A percentile compares a stretch with the other conserved stretches of the same genome.
phyloP scores from a whole-genome alignment of 345 rosid genomes.

The Lepidium africanum region DNA sequence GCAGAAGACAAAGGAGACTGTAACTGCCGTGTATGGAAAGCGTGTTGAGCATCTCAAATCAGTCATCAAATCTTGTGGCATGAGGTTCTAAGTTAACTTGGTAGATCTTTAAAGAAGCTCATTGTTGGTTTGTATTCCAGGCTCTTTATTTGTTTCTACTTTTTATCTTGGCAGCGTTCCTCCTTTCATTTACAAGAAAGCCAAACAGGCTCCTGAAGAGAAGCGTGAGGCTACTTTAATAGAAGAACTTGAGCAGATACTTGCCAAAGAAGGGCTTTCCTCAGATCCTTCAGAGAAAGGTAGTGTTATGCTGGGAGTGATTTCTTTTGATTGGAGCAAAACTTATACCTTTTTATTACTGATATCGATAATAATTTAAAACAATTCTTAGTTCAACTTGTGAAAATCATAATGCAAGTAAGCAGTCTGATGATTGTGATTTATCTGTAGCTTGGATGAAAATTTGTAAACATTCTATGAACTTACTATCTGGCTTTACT shows the following conservation, averaged over 20 bases:
- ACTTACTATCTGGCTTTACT: slow-evolving; percentile 1
- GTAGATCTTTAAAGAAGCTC: background rate
- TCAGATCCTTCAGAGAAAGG: slow-evolving; percentile 82
- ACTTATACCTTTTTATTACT: background rate
- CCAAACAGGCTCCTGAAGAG: slow-evolving; percentile 73
- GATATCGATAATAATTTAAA: background rate
- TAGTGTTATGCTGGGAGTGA: slow-evolving; percentile 3
- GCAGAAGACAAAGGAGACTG: slow-evolving; percentile 62
- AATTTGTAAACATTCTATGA: background rate
- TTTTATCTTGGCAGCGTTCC: slow-evolving; percentile 47
- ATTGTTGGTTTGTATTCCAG: background rate
- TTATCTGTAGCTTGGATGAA: background rate
- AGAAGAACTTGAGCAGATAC: slow-evolving; percentile 77
- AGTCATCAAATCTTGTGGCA: slow-evolving; percentile 75
- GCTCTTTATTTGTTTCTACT: background rate
- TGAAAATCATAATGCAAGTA: background rate
- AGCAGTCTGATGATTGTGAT: background rate
- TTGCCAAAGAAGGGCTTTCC: slow-evolving; percentile 83
- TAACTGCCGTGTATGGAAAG: slow-evolving; percentile 62
- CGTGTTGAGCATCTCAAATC: slow-evolving; percentile 77
- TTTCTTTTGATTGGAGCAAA: background rate
- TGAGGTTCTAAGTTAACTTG: slow-evolving; percentile 48
- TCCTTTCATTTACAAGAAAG: slow-evolving; percentile 74
- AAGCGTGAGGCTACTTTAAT: slow-evolving; percentile 70
- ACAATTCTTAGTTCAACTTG: background rate